Percentiles rank a stretch among this genome's conserved stretches.
These are phyloP conservation scores for Starmerella kuoi DNA, from an alignment of 805 yeast genomes.

Conservation along the genomic window DNA sequence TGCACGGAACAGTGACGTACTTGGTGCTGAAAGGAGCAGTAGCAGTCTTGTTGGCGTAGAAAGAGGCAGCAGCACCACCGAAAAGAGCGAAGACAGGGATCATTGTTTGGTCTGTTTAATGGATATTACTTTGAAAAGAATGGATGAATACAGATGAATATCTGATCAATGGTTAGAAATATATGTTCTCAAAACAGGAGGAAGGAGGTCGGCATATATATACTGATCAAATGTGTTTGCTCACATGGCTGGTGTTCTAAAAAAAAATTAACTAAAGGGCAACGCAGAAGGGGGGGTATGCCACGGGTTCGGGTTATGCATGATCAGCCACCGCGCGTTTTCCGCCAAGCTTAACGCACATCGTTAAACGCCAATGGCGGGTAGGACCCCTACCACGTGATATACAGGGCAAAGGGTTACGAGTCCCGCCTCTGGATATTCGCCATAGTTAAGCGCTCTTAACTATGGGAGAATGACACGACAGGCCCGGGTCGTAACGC, in stretches of 20 bases:
- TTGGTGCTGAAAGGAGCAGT: neutral
- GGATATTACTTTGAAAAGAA: neutral
- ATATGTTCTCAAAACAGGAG: neutral
- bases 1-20: conserved; percentile 1
- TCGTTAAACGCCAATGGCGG: no score
- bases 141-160: no score
- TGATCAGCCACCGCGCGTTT: neutral
- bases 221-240: no score
- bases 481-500: no score
- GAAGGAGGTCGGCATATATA: neutral
- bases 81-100: conserved; percentile 36
- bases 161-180: no score
- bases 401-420: no score
- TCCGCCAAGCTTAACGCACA: neutral
- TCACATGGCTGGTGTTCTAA: no score
- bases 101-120: conserved; percentile 3
- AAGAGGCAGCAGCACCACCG: conserved; percentile 40
- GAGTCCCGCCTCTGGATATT: no score
- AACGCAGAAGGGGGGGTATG: neutral
- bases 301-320: neutral
- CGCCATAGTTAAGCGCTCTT: no score
- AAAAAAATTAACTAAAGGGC: no score
- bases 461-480: no score
- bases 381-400: no score
- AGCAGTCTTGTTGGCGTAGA: neutral